Conservation (phyloP, 2,329 filamentous ascomycete species). For the Coniochaeta sp. region DNA sequence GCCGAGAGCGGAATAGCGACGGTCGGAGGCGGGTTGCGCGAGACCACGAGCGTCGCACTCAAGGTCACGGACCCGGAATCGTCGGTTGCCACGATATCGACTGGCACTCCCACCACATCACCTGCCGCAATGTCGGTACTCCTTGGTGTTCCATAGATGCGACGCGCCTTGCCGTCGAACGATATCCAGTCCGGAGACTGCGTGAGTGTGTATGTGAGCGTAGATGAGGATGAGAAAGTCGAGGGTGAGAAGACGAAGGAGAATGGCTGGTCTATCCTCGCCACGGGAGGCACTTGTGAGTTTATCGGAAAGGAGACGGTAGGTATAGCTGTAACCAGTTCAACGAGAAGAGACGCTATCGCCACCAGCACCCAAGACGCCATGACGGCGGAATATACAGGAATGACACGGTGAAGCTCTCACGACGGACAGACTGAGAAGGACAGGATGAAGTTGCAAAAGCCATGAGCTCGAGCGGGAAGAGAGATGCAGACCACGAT, state of each 20-base stretch:
- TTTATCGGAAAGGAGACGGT: constrained; percentile 65
- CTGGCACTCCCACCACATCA: constrained; percentile 48
- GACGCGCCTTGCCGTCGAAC: constrained; percentile 56
- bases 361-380: constrained; percentile 18
- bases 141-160: constrained; percentile 63
- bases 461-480: not conserved
- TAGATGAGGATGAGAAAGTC: constrained; percentile 59
- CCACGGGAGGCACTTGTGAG: constrained; percentile 74
- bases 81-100: constrained; percentile 66
- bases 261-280: constrained; percentile 59
- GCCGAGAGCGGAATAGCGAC: constrained; percentile 48
- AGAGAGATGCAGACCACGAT: not conserved
- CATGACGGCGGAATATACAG: constrained; percentile 5
- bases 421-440: not conserved
- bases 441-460: not conserved
- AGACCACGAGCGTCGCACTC: constrained; percentile 65
- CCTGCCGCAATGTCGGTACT: constrained; percentile 37
- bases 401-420: not conserved
- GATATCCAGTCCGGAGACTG: constrained; percentile 67
- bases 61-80: constrained; percentile 53
- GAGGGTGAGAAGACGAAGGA: constrained; percentile 63
- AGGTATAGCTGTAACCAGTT: constrained; percentile 29
- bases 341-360: constrained; percentile 20
- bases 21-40: constrained; percentile 44
- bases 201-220: constrained; percentile 59